These are phyloP conservation scores for Ophiostoma sp. DNA, from an alignment of 2,329 filamentous ascomycete species.

Conservation along the genomic window DNA sequence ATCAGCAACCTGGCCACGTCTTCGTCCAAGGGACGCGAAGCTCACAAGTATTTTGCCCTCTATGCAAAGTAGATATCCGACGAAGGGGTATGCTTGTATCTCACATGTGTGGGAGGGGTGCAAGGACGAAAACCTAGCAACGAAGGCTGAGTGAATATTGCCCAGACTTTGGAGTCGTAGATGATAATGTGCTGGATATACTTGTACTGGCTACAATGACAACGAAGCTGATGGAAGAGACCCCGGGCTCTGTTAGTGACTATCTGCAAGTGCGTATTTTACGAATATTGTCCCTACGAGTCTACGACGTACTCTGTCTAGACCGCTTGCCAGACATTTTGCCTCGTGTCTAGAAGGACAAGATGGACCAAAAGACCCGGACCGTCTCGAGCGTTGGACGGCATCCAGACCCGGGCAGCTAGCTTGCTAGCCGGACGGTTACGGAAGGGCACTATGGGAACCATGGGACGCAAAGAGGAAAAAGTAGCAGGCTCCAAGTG, in stretches of 20 bases:
- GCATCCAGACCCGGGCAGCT: conserved; percentile 9
- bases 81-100: too few species aligned
- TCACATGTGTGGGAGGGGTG: background rate
- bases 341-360: too few species aligned
- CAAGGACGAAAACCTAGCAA: background rate
- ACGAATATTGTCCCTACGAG: too few species aligned
- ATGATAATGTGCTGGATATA: too few species aligned
- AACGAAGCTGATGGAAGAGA: too few species aligned
- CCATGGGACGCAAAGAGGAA: background rate
- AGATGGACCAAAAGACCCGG: conserved; percentile 1
- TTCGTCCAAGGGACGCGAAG: too few species aligned
- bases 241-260: background rate
- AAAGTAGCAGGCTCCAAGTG: background rate
- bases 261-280: background rate
- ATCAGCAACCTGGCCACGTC: too few species aligned
- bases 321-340: too few species aligned
- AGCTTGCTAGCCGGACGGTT: conserved; percentile 11
- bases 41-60: too few species aligned
- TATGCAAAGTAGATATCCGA: too few species aligned
- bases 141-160: background rate
- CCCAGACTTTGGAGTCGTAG: background rate
- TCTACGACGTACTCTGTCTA: too few species aligned
- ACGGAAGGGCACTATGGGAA: conserved; percentile 4
- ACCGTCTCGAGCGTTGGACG: background rate
- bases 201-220: background rate